Evolutionary conservation across 2,329 filamentous ascomycete genomes (phyloP), one percentile per base, ranked within the genome.

Genomic region (Fusarium dimerum): DNA sequence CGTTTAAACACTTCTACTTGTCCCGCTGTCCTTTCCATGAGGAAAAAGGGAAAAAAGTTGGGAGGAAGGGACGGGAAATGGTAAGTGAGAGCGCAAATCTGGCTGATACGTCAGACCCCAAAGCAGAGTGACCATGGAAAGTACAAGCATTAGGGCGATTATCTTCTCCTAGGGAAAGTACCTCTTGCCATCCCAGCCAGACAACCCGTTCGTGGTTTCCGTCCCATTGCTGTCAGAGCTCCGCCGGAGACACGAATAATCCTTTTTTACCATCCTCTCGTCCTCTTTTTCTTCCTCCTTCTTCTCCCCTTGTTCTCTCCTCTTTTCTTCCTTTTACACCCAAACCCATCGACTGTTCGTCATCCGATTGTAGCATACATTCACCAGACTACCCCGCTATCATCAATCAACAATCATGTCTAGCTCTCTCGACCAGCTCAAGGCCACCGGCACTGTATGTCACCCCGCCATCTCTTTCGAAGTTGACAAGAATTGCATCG

Each of bases 381-480:
- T 47, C 20, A 44, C 50, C 47, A 40, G 50, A 58, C 46, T 46
- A 44, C 43, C 47, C 41, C 56, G 43, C 42, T 49, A 48, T 44
- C 48, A 55, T 48, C 49, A 44, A 51, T 20, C 42, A 53, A 50
- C 45, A 60, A 71, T 47, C 63, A 97, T 97, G 92, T 78, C 90
- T 76, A 88, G 80, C 77, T 90, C 92, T 76, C 89, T 99, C 69
- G 94, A 97, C 69, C 92, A 97, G 81, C 86, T 99, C 76, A 99
- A 99, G 85, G 87, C 90, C 81, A 77, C 88, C 73, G 94, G 94
- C 87, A 99, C 94, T 71, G 92, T 96, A 83, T 78, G 90, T 89
- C 55, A 61, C 60, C 59, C 66, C 64, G 51, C 57, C 57, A 61
- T 51, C 62, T 68, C 69, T 70, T 68, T 68, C 68, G 67, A 67